Base-by-base conservation (phyloP, 257 asterid species). In the Leptodermis oblonga region DNA sequence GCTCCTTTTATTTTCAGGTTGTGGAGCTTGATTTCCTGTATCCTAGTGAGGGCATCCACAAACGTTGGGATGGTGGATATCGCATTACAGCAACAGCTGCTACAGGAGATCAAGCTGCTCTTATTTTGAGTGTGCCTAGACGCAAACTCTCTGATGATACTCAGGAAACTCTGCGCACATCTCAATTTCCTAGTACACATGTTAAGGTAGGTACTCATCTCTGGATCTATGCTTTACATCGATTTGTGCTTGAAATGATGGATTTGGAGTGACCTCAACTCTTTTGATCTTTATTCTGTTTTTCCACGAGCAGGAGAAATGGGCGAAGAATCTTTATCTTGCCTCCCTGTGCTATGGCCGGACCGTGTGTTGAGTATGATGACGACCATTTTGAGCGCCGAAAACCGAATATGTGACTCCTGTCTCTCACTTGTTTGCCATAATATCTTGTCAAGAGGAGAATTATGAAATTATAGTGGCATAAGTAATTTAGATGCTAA, bases 21-120 rank as follows among this genome's bases (percentile, higher is more conserved):
- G 86, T 82, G 54, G 86, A 82, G 70, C 86, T 82, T 31, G 85
- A 81, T 78, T 81, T 81, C 41, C 78, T 81, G 5, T 81, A 82
- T 52, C 86, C 86, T n/a, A 77, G 86, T 60, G 86, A 82, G 68
- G 86, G 84, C 45, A 67, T 82, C 68, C 86, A 82, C 61, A 79
- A 78, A 68, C 78, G 86, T 0, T 82, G 86, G 86, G 86, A 82
- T 33, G 36, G 15, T 61, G 86, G 86, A 18, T 82, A 76, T 39
- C 73, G 86, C 20, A 82, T 82, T 62, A 82, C 84, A 2, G 74
- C 84, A 14, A 77, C 84, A 7, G 86, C 86, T 59, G 84, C 84
- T 37, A 82, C 86, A 4, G 10, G 62, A 53, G 86, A 82, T 73
- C 86, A 82, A 69, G 82, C 82, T 68, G 86, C 86, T 61, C 80